Evolutionary conservation across 495 filamentous ascomycete species (phyloP).

Genomic region (Letharia lupina): DNA sequence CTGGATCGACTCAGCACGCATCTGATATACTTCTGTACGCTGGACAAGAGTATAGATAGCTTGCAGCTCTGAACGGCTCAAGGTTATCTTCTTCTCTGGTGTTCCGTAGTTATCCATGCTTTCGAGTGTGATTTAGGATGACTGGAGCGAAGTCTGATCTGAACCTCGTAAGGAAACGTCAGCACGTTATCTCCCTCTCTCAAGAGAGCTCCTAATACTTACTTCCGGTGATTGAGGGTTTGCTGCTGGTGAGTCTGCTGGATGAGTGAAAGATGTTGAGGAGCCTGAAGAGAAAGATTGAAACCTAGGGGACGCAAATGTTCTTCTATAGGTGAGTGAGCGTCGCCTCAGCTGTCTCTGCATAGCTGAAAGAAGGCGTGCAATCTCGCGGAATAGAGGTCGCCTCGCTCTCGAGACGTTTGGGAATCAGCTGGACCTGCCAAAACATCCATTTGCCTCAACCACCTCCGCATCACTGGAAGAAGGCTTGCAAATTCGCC

Average conservation of each 20-base stretch:
- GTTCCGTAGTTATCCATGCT: neutral
- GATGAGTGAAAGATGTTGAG: neutral
- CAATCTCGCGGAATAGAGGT: neutral
- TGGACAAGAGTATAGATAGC: constrained; percentile 2
- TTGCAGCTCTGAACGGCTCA: constrained; percentile 2
- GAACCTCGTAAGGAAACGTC: neutral
- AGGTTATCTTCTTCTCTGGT: neutral
- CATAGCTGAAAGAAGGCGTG: neutral
- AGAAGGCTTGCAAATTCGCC: neutral
- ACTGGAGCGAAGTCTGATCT: neutral
- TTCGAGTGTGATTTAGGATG: neutral
- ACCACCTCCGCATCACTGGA: neutral
- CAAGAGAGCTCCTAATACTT: neutral
- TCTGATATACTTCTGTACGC: neutral
- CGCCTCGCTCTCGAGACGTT: neutral
- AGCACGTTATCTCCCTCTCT: neutral
- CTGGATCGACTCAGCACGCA: neutral
- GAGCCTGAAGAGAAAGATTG: neutral
- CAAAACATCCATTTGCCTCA: neutral
- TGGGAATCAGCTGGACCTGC: neutral
- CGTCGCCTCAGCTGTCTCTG: neutral
- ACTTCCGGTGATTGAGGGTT: neutral
- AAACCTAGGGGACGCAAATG: neutral
- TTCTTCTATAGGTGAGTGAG: neutral
- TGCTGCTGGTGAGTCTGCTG: neutral